Evolutionary conservation across 441 rosid species (phyloP), one percentile per base, ranked within the genome.

Genomic region (Adansonia grandidieri): DNA sequence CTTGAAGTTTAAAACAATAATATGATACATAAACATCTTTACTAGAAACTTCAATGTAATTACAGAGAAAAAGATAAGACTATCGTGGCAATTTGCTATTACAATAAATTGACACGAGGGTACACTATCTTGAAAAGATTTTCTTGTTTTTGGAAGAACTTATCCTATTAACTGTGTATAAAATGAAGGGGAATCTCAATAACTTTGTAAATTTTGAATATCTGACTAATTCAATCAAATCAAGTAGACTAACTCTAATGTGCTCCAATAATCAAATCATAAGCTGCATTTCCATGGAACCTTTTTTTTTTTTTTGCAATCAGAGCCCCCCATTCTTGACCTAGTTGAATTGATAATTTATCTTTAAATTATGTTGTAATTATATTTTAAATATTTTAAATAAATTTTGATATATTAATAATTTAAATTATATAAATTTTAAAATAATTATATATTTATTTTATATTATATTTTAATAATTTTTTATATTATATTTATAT

Each of bases 271-370:
- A 77, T 65, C 63, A 37, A 54, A 72, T 40, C n/a, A 65, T 67
- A 51, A 22, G 48, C 48, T 48, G 15, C 24, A 50, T 64, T 71
- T 19, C 11, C 67, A 20, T 58, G 47, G 14, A 75, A 63, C 45
- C 61, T 3, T 75, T 62, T 47, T 75, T 15, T 15, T 32, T 32
- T 32, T 32, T 32, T 32, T 32, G 15, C 47, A 15, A 45, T 15
- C 14, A 48, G 44, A 63, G 32, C 40, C 76, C 54, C 15, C 76
- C 32, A 57, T 17, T 73, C 10, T 73, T 73, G 76, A 73, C 65
- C 50, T n/a, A 32, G 11, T 15, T 28, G n/a, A 10, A 61, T 45
- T 19, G 9, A 47, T 58, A 28, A 10, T 57, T 64, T 32, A 10
- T 66, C 72, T 68, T 32, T 32, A 32, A 32, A 32, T 32, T 32